Conservation (phyloP, 2,329 filamentous ascomycete species). For the Helicocarpus griseus region DNA sequence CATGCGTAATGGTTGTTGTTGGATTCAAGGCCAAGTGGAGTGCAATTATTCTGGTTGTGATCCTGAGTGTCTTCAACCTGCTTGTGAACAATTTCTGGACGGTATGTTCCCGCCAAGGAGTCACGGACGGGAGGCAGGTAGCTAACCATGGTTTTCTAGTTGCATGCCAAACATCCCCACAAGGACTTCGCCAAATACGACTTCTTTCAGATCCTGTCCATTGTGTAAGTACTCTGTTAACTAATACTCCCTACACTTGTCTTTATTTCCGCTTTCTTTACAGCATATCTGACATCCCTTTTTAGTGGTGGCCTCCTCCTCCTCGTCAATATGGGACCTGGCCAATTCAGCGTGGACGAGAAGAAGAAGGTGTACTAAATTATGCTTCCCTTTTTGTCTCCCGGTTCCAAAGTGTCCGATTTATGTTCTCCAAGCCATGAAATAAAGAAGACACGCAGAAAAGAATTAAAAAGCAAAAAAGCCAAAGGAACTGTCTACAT, state of each 20-base stretch:
- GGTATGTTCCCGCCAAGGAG: no score
- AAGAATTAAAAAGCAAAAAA: no score
- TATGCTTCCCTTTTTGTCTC: background rate
- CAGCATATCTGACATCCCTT: slow-evolving; percentile 9
- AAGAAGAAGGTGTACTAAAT: slow-evolving; percentile 99
- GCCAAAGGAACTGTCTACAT: no score
- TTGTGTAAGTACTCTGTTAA: slow-evolving; percentile 55
- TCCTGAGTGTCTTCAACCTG: slow-evolving; percentile 93
- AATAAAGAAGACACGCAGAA: no score
- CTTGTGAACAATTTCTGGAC: slow-evolving; percentile 99
- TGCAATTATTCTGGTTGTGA: slow-evolving; percentile 86
- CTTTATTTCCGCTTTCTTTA: background rate
- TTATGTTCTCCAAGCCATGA: background rate
- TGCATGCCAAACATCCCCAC: slow-evolving; percentile 95
- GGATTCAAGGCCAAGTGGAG: slow-evolving; percentile 99
- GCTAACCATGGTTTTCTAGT: slow-evolving; percentile 42
- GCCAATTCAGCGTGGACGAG: slow-evolving; percentile 96
- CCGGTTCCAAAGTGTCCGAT: no score
- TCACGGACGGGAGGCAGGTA: no score
- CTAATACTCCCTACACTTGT: background rate
- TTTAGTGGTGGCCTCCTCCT: slow-evolving; percentile 76
- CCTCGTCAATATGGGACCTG: slow-evolving; percentile 96
- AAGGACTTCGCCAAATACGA: slow-evolving; percentile 99
- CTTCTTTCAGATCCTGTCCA: slow-evolving; percentile 99
- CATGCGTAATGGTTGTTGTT: slow-evolving; percentile 96